Evolutionary conservation across 805 yeast species (phyloP), one percentile per base, ranked within the genome.

Genomic region (Tetrapisispora fleetii): DNA sequence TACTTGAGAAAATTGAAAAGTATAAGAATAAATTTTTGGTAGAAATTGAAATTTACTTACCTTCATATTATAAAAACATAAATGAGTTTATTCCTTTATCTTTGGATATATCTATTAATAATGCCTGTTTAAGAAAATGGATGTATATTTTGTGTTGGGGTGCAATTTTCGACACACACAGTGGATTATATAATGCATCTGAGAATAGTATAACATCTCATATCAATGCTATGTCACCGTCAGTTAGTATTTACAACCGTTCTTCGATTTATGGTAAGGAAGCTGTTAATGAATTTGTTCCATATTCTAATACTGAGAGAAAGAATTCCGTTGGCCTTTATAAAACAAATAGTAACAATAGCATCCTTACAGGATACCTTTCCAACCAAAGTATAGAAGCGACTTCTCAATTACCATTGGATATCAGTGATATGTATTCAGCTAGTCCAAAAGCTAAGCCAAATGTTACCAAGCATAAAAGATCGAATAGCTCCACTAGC

Each of bases 121-220:
- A 55, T 40, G 42, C 47, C 6, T 17, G 43, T 30, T 55, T 54
- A 21, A 53, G 55, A 17, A 52, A 54, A 28, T 64, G 64, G 64
- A 39, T 54, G 7, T 49, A 52, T 18, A 58, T 54, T 41, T 44
- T 59, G 14, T 52, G 58, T 36, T 65, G 69, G 69, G 42, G 58
- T 1, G 57, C 61, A 37, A 53, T 59, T 13, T 65, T 65, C 48
- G 56, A 62, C 46, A 40, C 56, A 2, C 63, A 60, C 32, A 49
- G 55, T 14, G 54, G 55, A 2, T 39, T 43, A 33, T 55, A 55
- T 40, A 48, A 48, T 27, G 28, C 50, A 5, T 37, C 58, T 9
- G 43, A 43, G 16, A 41, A 18, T 18, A 46, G 35, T 28, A n/a
- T 36, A 14, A n/a, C 18, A 7, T 19, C 36, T 4, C 35, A 11